Conservation (phyloP, 23 red algal genomes). For the Pyropia yezoensis region DNA sequence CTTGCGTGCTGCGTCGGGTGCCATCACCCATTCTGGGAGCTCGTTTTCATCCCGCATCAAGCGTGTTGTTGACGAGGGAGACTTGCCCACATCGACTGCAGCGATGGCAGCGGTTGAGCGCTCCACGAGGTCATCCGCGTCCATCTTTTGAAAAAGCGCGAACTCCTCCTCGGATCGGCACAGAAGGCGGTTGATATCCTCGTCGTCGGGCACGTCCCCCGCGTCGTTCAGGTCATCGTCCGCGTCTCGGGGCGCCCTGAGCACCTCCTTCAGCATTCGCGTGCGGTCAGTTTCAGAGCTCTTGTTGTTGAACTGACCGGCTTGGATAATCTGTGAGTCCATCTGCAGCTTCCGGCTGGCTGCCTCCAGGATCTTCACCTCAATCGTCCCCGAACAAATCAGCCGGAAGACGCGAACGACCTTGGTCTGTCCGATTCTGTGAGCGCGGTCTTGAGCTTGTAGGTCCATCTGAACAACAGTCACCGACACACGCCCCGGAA, state of each 20-base stretch:
- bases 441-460: constrained; percentile 93
- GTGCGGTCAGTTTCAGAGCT: constrained; percentile 71
- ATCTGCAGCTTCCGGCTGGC: constrained; percentile 84
- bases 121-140: constrained; percentile 34
- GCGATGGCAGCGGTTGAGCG: background rate
- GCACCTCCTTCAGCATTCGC: constrained; percentile 78
- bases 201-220: constrained; percentile 53
- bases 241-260: constrained; percentile 42
- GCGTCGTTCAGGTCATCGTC: constrained; percentile 33
- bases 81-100: background rate
- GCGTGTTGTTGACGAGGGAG: constrained; percentile 1
- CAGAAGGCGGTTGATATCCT: constrained; percentile 63
- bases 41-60: constrained; percentile 60
- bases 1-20: constrained; percentile 29
- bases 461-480: constrained; percentile 52
- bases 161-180: constrained; percentile 76
- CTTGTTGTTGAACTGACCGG: constrained; percentile 94
- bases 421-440: constrained; percentile 91
- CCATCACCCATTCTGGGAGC: constrained; percentile 75
- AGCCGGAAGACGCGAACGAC: constrained; percentile 88
- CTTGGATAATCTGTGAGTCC: constrained; percentile 96
- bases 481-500: no score
- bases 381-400: constrained; percentile 63
- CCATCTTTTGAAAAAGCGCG: constrained; percentile 77
- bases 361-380: constrained; percentile 86